These are phyloP conservation scores for Dactylis glomerata DNA, from an alignment of 176 grass and related monocot species.

Conservation along the genomic window DNA sequence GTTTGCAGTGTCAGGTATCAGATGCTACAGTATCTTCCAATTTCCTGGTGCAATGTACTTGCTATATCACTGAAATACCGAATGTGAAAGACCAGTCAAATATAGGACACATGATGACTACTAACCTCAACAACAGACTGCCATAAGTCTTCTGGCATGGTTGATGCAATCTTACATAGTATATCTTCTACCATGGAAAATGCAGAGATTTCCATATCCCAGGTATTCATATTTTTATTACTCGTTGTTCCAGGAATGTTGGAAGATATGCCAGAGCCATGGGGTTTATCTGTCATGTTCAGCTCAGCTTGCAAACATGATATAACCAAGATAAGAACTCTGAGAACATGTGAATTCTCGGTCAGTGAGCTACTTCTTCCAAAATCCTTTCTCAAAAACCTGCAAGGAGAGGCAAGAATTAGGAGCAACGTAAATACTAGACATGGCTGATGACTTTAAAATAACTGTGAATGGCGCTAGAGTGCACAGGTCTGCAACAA, in stretches of 20 bases:
- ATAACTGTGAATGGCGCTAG: not conserved
- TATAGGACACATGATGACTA: conserved; percentile 23
- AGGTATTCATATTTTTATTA: conserved; percentile 44
- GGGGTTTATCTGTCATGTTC: conserved; percentile 48
- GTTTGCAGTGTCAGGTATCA: not conserved
- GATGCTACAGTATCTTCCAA: conserved; percentile 7
- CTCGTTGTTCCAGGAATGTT: conserved; percentile 37
- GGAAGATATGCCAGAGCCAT: conserved; percentile 32
- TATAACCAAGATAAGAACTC: conserved; percentile 57
- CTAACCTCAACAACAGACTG: conserved; percentile 70
- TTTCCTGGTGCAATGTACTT: not conserved
- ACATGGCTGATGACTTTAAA: not conserved
- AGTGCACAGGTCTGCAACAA: not conserved
- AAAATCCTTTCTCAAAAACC: conserved; percentile 56
- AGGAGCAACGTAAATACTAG: not conserved
- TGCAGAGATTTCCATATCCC: conserved; percentile 81
- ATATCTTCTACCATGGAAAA: conserved; percentile 73
- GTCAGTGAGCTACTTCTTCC: conserved; percentile 56
- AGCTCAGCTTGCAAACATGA: conserved; percentile 71
- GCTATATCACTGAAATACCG: not conserved
- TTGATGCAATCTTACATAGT: conserved; percentile 58
- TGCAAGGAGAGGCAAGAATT: conserved; percentile 30
- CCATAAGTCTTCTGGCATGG: conserved; percentile 63
- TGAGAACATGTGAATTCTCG: conserved; percentile 50
- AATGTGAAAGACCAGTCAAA: conserved; percentile 12